Percentiles rank a stretch among this genome's conserved stretches.
phyloP scores from a whole-genome alignment of 306 rosid species.

The Gastrolobium bilobum region DNA sequence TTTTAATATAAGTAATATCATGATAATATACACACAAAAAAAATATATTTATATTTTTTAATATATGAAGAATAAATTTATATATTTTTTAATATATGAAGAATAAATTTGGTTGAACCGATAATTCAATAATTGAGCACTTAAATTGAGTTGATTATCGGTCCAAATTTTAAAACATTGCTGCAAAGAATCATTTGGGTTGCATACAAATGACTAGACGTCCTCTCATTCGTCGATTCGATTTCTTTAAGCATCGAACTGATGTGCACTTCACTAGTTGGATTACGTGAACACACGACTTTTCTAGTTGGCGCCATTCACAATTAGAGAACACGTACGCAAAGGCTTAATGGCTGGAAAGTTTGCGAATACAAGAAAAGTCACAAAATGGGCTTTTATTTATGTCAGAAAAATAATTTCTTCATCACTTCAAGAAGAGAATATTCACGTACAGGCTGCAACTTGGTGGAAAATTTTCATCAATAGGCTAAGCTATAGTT shows the following conservation, averaged over 20 bases:
- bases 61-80: too few relatives aligned
- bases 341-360: slow-evolving; percentile 52
- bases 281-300: slow-evolving; percentile 43
- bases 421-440: slow-evolving; percentile 34
- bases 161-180: not conserved
- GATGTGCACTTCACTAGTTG: slow-evolving; percentile 34
- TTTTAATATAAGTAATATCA: too few relatives aligned
- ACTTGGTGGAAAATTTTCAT: slow-evolving; percentile 12
- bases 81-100: too few relatives aligned
- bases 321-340: slow-evolving; percentile 9
- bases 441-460: slow-evolving; percentile 48
- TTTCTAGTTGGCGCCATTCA: slow-evolving; percentile 6
- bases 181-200: not conserved
- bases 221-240: not conserved
- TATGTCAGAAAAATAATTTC: not conserved
- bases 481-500: too few relatives aligned
- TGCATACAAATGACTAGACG: not conserved
- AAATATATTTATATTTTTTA: too few relatives aligned
- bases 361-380: slow-evolving; percentile 43
- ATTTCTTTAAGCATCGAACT: slow-evolving; percentile 45
- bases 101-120: too few relatives aligned
- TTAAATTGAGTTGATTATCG: too few relatives aligned
- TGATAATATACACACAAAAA: too few relatives aligned
- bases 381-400: slow-evolving; percentile 23
- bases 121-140: too few relatives aligned